Percentiles rank a stretch among this genome's conserved stretches.
These are phyloP conservation scores for Saccharomycopsis capsularis DNA, from an alignment of 805 yeast genomes.

Conservation along the genomic window DNA sequence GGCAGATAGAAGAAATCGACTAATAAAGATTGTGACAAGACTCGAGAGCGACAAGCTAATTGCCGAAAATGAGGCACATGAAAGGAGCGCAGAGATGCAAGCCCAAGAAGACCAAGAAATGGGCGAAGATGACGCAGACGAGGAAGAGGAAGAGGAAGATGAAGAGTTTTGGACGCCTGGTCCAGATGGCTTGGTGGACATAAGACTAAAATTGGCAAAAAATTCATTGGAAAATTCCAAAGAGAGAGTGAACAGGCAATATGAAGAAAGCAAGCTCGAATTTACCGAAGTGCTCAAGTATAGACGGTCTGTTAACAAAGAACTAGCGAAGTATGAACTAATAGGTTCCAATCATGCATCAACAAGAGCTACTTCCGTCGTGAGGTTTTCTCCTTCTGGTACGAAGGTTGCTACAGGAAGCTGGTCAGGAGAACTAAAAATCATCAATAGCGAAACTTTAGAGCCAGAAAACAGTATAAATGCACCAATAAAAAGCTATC, in stretches of 20 bases:
- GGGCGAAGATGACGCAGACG: conserved; percentile 26
- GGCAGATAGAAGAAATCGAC: conserved; percentile 53
- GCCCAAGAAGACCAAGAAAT: conserved; percentile 19
- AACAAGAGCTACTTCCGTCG: conserved; percentile 59
- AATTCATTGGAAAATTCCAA: conserved; percentile 44
- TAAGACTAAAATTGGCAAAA: conserved; percentile 46
- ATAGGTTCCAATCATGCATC: conserved; percentile 67
- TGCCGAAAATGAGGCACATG: conserved; percentile 16
- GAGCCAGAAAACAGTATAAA: conserved; percentile 24
- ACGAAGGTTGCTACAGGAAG: conserved; percentile 56
- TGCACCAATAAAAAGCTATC: conserved; percentile 22
- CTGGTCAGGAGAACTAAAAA: conserved; percentile 70
- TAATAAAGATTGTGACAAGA: conserved; percentile 37
- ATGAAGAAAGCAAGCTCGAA: conserved; percentile 30
- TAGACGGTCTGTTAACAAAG: conserved; percentile 37
- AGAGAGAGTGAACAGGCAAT: conserved; percentile 34
- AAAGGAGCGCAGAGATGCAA: conserved; percentile 14
- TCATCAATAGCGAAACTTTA: conserved; percentile 39
- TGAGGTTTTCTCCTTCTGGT: conserved; percentile 38
- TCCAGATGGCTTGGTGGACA: conserved; percentile 39
- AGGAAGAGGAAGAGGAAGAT: conserved; percentile 46
- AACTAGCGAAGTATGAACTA: conserved; percentile 32
- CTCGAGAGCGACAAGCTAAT: not conserved
- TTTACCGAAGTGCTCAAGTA: conserved; percentile 37
- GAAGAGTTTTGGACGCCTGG: conserved; percentile 89